Evolutionary conservation across 164 flowering plant species (phyloP).

Genomic region (Taxillus chinensis): DNA sequence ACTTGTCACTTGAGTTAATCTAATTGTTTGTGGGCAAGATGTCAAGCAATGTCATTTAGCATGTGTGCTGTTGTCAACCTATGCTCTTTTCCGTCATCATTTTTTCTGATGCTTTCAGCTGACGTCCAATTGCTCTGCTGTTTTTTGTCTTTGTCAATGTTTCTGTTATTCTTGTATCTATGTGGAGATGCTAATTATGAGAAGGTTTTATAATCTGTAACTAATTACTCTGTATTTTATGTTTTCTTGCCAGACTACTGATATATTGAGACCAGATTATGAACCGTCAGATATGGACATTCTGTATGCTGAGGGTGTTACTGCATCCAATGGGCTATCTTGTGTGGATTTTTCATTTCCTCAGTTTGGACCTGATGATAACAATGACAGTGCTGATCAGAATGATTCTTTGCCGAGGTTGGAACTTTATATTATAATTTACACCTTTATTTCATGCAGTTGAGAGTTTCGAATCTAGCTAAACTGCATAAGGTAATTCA

Average conservation of each 20-base stretch:
- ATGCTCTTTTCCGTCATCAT: no score
- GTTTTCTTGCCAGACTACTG: slow-evolving; percentile 50
- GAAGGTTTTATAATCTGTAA: neutral
- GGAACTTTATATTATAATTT: slow-evolving; percentile 6
- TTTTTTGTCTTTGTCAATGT: neutral
- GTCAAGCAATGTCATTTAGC: no score
- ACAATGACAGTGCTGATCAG: slow-evolving; percentile 38
- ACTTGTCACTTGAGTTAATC: no score
- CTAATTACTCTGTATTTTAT: neutral
- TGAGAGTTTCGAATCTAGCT: no score
- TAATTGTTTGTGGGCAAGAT: no score
- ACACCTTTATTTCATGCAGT: no score
- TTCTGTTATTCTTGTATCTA: neutral
- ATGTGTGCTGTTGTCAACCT: no score
- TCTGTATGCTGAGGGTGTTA: slow-evolving; percentile 81
- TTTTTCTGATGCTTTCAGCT: no score
- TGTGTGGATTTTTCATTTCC: slow-evolving; percentile 76
- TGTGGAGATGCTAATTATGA: neutral
- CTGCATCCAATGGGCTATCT: slow-evolving; percentile 86
- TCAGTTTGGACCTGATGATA: slow-evolving; percentile 33
- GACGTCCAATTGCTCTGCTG: no score
- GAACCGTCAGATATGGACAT: slow-evolving; percentile 83
- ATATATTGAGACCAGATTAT: slow-evolving; percentile 64
- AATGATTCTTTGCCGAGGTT: slow-evolving; percentile 71
- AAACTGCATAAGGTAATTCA: no score